phyloP scores from a whole-genome alignment of 345 rosid genomes.

The Gossypioides kirkii region DNA sequence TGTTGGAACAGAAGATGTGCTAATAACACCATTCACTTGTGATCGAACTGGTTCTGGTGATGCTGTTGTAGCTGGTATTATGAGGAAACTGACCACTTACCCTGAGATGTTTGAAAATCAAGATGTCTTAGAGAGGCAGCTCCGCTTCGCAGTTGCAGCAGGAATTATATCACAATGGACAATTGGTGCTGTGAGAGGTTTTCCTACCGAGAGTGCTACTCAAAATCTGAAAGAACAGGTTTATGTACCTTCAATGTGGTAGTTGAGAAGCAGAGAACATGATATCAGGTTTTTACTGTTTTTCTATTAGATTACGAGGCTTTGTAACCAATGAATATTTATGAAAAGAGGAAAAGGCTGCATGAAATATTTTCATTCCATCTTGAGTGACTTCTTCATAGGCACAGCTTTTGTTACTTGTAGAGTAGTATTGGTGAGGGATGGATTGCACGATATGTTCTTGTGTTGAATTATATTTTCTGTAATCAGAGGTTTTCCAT shows the following conservation, averaged over 20 bases:
- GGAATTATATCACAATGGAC: slow-evolving; percentile 97
- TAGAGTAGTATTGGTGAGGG: neutral
- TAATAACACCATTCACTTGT: slow-evolving; percentile 80
- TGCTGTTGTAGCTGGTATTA: slow-evolving; percentile 82
- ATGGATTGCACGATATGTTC: neutral
- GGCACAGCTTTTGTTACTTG: neutral
- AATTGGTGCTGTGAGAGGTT: slow-evolving; percentile 81
- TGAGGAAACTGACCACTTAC: slow-evolving; percentile 68
- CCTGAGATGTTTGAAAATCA: slow-evolving; percentile 79
- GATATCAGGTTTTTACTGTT: neutral
- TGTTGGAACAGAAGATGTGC: slow-evolving; percentile 84
- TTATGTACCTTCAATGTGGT: slow-evolving; percentile 96
- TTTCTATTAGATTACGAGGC: neutral
- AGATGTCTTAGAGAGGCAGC: slow-evolving; percentile 77
- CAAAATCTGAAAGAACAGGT: slow-evolving; percentile 94
- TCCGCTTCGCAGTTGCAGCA: slow-evolving; percentile 78
- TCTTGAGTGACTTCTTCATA: neutral
- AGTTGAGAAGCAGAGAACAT: slow-evolving; percentile 18
- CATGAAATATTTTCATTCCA: neutral
- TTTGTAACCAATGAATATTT: neutral
- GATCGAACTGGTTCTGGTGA: slow-evolving; percentile 97
- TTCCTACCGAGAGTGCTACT: slow-evolving; percentile 85
- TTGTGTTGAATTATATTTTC: neutral
- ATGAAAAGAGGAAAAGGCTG: neutral
- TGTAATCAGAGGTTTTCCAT: neutral